phyloP scores from a whole-genome alignment of 495 filamentous ascomycete species.

The Aspergillus conjunctus region DNA sequence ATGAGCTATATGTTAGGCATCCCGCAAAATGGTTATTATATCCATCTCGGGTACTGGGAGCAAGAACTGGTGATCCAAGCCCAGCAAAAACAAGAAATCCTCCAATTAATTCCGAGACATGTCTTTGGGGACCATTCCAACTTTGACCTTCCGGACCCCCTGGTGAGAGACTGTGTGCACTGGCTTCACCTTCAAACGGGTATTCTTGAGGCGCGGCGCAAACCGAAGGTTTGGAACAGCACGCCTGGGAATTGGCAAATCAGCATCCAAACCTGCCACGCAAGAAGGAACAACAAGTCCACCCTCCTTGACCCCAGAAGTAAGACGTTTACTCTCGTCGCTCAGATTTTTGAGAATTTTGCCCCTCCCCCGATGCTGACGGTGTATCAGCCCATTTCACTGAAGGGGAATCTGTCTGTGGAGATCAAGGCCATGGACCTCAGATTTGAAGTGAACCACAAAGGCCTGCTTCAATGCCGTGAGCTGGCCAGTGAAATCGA shows the following conservation, averaged over 20 bases:
- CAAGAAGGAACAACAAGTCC: conserved; percentile 14
- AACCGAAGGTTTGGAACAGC: conserved; percentile 40
- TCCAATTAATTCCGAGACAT: conserved; percentile 50
- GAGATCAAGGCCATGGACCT: conserved; percentile 54
- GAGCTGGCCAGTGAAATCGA: conserved; percentile 53
- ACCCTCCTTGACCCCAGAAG: conserved; percentile 40
- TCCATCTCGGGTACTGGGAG: conserved; percentile 45
- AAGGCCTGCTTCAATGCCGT: conserved; percentile 26
- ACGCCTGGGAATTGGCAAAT: conserved; percentile 35
- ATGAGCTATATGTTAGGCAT: conserved; percentile 48
- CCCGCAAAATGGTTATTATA: conserved; percentile 29
- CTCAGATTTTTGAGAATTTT: conserved; percentile 35
- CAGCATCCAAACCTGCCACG: conserved; percentile 27
- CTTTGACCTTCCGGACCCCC: conserved; percentile 46
- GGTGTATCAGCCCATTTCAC: conserved; percentile 36
- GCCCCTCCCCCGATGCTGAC: conserved; percentile 37
- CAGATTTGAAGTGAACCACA: conserved; percentile 44
- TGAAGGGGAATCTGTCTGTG: conserved; percentile 30
- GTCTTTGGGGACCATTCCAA: conserved; percentile 31
- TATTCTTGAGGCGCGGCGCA: conserved; percentile 39
- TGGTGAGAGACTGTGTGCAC: conserved; percentile 54
- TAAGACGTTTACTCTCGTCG: conserved; percentile 29
- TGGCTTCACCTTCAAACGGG: conserved; percentile 56
- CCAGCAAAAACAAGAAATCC: conserved; percentile 11
- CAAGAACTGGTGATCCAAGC: conserved; percentile 32